These are phyloP conservation scores for Dothideomycetidae sp. DNA, from an alignment of 2,329 filamentous ascomycete genomes.

Conservation along the genomic window DNA sequence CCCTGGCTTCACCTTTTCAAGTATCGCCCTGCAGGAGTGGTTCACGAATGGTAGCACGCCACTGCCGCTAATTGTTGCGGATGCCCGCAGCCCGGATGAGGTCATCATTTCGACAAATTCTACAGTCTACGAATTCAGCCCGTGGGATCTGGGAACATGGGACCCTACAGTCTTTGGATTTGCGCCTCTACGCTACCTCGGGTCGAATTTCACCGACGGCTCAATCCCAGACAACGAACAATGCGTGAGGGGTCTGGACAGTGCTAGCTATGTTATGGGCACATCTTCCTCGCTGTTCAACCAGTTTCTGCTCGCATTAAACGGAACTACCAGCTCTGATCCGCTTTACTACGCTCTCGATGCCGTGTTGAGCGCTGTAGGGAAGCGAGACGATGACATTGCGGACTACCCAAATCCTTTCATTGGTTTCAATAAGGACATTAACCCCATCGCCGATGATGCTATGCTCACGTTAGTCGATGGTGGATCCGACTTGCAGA, in stretches of 20 bases:
- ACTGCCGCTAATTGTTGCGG: constrained; percentile 59
- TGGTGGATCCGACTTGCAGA: constrained; percentile 63
- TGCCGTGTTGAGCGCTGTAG: constrained; percentile 41
- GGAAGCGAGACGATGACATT: constrained; percentile 52
- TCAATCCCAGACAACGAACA: constrained; percentile 36
- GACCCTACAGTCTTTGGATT: constrained; percentile 62
- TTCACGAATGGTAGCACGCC: constrained; percentile 52
- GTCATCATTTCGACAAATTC: constrained; percentile 52
- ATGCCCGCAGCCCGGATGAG: constrained; percentile 51
- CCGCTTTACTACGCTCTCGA: constrained; percentile 40
- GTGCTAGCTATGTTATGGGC: constrained; percentile 69
- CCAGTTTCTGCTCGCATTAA: constrained; percentile 52
- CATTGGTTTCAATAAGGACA: constrained; percentile 45
- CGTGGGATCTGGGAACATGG: constrained; percentile 64
- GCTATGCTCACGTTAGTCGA: constrained; percentile 57
- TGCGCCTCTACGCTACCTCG: constrained; percentile 54
- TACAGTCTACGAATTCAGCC: constrained; percentile 65
- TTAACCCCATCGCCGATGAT: constrained; percentile 42
- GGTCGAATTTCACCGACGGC: constrained; percentile 56
- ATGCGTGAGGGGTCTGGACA: constrained; percentile 72
- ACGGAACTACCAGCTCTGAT: constrained; percentile 35
- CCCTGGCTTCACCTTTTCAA: constrained; percentile 67
- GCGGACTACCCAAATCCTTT: constrained; percentile 72
- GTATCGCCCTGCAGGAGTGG: constrained; percentile 48
- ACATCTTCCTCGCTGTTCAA: constrained; percentile 81